These are phyloP conservation scores for Beauveria medogensis DNA, from an alignment of 2,329 filamentous ascomycete genomes.

Conservation along the genomic window DNA sequence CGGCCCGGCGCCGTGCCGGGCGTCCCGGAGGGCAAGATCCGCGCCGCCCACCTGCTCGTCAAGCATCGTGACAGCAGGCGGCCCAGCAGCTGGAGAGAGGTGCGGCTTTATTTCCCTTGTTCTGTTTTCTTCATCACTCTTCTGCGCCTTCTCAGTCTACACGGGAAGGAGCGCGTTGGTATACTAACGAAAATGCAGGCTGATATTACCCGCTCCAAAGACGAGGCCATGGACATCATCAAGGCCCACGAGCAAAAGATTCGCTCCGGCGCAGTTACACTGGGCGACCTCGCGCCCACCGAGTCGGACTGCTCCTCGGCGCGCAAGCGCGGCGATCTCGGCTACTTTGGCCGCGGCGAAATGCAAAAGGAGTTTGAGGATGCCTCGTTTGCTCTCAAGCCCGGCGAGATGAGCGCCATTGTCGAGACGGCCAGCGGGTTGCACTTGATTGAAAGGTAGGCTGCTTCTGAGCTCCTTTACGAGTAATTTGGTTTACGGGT, in stretches of 20 bases:
- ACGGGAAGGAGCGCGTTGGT: too few species aligned
- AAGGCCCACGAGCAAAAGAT: constrained; percentile 69
- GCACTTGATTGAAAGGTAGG: constrained; percentile 89
- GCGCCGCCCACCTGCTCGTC: constrained; percentile 83
- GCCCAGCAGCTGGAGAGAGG: constrained; percentile 86
- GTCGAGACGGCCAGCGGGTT: constrained; percentile 90
- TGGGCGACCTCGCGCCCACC: constrained; percentile 78
- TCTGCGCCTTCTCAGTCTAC: not conserved
- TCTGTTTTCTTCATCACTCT: not conserved
- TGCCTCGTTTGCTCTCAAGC: constrained; percentile 81
- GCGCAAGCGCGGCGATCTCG: constrained; percentile 86
- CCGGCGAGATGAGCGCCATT: constrained; percentile 76
- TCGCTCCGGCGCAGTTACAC: constrained; percentile 53
- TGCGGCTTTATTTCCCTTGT: constrained; percentile 20
- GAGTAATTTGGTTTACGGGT: not conserved
- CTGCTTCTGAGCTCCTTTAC: not conserved
- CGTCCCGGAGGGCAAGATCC: constrained; percentile 71
- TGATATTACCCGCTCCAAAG: constrained; percentile 79
- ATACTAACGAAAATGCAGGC: constrained; percentile 32
- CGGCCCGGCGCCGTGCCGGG: constrained; percentile 30
- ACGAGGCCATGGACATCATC: constrained; percentile 76
- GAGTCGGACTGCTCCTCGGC: constrained; percentile 97
- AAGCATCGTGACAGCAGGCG: constrained; percentile 87
- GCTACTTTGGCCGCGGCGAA: constrained; percentile 87
- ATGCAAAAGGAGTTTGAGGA: constrained; percentile 99